Conservation (phyloP, 2,329 filamentous ascomycete species). For the Tolypocladium album region DNA sequence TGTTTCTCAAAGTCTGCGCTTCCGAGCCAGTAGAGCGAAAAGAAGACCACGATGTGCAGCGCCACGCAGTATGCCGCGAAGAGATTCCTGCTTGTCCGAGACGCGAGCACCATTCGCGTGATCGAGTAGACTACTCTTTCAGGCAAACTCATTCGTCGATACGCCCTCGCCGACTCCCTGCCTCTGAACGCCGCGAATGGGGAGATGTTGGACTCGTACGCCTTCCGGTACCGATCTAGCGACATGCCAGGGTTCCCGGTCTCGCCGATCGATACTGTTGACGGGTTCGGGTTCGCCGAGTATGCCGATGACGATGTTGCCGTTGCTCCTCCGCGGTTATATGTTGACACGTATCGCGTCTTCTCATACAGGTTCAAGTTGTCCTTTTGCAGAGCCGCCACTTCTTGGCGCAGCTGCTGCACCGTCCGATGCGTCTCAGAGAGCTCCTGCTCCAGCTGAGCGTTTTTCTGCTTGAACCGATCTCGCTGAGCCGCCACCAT, state of each 20-base stretch:
- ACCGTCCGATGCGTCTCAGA: conserved; percentile 74
- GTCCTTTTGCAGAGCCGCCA: conserved; percentile 87
- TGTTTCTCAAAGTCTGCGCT: conserved; percentile 54
- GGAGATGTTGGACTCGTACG: conserved; percentile 91
- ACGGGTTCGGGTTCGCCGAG: conserved; percentile 62
- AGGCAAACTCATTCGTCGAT: conserved; percentile 85
- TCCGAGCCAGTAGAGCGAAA: conserved; percentile 77
- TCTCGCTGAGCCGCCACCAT: conserved; percentile 98
- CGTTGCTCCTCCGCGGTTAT: conserved; percentile 60
- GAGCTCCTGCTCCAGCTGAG: conserved; percentile 81
- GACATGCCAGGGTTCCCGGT: conserved; percentile 49
- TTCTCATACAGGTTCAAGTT: conserved; percentile 96
- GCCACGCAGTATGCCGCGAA: conserved; percentile 89
- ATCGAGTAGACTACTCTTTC: conserved; percentile 86
- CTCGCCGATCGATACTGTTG: conserved; percentile 52
- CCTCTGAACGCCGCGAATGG: conserved; percentile 93
- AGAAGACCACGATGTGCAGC: conserved; percentile 78
- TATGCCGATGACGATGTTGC: conserved; percentile 56
- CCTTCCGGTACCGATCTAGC: conserved; percentile 77
- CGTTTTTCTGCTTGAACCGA: conserved; percentile 93
- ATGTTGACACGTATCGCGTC: conserved; percentile 90
- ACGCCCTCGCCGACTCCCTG: conserved; percentile 82
- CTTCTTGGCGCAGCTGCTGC: conserved; percentile 79
- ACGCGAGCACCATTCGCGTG: conserved; percentile 83
- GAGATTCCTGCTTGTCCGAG: conserved; percentile 79